These are phyloP conservation scores for Ophiosphaerella narmari DNA, from an alignment of 2,329 filamentous ascomycete genomes.

Conservation along the genomic window DNA sequence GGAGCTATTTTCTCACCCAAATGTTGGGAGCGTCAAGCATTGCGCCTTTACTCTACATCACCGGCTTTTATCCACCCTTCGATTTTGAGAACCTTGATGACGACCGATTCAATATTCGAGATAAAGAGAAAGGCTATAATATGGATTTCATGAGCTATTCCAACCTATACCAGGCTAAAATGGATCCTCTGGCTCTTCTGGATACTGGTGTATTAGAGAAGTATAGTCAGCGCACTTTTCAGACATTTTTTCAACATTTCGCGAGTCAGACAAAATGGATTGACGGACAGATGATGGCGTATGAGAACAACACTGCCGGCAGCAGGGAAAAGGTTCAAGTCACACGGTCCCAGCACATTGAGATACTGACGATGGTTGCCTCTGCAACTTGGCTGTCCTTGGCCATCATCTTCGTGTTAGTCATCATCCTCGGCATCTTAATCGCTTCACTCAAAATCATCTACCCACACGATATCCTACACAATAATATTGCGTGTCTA, in stretches of 20 bases:
- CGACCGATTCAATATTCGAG: conserved; percentile 31
- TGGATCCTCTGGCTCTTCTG: conserved; percentile 23
- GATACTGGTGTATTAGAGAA: conserved; percentile 12
- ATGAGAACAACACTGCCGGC: not conserved
- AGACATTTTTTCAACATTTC: conserved; percentile 40
- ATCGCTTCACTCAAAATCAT: conserved; percentile 6
- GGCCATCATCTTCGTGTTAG: conserved; percentile 8
- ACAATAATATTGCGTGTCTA: conserved; percentile 6
- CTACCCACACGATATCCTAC: conserved; percentile 3
- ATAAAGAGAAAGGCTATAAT: conserved; percentile 18
- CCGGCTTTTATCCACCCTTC: not conserved
- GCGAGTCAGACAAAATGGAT: conserved; percentile 23
- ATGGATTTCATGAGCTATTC: conserved; percentile 21
- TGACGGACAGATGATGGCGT: conserved; percentile 14
- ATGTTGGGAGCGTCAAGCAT: too few relatives aligned
- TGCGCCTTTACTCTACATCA: not conserved
- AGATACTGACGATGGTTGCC: conserved; percentile 8
- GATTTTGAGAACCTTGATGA: conserved; percentile 10
- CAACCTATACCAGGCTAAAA: conserved; percentile 15
- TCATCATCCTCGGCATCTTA: conserved; percentile 7
- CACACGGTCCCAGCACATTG: conserved; percentile 3
- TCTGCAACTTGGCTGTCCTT: conserved; percentile 14
- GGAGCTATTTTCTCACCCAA: too few relatives aligned
- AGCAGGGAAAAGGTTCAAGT: not conserved
- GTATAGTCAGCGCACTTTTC: conserved; percentile 25